phyloP scores from a whole-genome alignment of 1,284 basidiomycete genomes.

The Marasmius tenuissimus region DNA sequence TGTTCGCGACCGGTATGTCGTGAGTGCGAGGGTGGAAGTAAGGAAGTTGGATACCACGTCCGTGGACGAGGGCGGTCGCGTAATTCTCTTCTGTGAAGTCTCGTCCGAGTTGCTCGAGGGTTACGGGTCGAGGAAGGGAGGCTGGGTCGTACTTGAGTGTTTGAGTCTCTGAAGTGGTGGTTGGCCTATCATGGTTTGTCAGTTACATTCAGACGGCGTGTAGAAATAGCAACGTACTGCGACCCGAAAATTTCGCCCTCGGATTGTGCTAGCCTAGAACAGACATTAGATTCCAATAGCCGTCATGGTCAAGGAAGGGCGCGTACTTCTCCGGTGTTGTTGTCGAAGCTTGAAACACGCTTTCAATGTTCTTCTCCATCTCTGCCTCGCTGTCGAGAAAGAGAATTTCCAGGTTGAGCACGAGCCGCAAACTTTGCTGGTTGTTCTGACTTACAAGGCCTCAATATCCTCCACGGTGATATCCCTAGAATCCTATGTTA shows the following conservation, averaged over 20 bases:
- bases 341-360: not conserved
- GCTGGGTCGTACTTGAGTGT: slow-evolving; percentile 4
- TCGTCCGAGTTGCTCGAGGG: slow-evolving; percentile 8
- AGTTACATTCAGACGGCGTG: not conserved
- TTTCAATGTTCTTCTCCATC: not conserved
- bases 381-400: not conserved
- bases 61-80: slow-evolving; percentile 55
- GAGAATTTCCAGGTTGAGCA: not conserved
- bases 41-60: slow-evolving; percentile 54
- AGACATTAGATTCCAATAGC: not conserved
- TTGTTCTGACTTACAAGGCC: not conserved
- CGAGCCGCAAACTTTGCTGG: not conserved
- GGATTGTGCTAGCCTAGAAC: slow-evolving; percentile 16
- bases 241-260: slow-evolving; percentile 20
- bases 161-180: slow-evolving; percentile 11
- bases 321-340: not conserved
- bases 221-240: slow-evolving; percentile 5
- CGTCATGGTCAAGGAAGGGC: not conserved
- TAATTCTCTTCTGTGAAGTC: slow-evolving; percentile 41
- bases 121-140: slow-evolving; percentile 9
- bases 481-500: not conserved
- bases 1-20: slow-evolving; percentile 76
- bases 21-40: slow-evolving; percentile 64
- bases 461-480: not conserved
- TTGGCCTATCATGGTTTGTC: slow-evolving; percentile 14